Conservation (phyloP, 164 flowering plant species). For the Brasenia schreberi region DNA sequence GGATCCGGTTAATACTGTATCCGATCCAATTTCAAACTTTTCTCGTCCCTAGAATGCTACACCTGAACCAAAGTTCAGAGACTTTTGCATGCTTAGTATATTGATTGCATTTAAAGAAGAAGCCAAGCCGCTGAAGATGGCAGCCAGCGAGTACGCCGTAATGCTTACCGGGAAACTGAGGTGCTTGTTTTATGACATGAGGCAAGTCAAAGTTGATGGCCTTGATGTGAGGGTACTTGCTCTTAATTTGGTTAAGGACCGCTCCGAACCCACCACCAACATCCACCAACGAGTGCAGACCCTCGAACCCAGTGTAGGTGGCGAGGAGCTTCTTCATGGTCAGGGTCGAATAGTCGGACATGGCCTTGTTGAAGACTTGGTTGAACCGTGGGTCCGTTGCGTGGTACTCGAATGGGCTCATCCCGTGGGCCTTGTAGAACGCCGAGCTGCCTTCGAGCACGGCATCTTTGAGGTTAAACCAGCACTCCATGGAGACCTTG, state of each 20-base stretch:
- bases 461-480: slow-evolving; percentile 86
- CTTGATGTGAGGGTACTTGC: slow-evolving; percentile 1
- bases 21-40: too few relatives aligned
- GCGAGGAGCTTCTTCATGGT: slow-evolving; percentile 66
- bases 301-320: slow-evolving; percentile 35
- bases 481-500: slow-evolving; percentile 88
- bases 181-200: slow-evolving; percentile 25
- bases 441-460: slow-evolving; percentile 78
- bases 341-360: slow-evolving; percentile 66
- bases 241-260: neutral
- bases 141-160: too few relatives aligned
- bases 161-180: slow-evolving; percentile 36
- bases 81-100: too few relatives aligned
- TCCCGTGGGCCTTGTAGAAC: slow-evolving; percentile 74
- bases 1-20: too few relatives aligned
- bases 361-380: slow-evolving; percentile 68
- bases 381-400: slow-evolving; percentile 69
- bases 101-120: too few relatives aligned
- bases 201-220: slow-evolving; percentile 4
- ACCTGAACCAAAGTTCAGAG: too few relatives aligned
- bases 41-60: too few relatives aligned
- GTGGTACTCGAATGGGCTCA: slow-evolving; percentile 67
- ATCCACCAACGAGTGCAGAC: slow-evolving; percentile 1
- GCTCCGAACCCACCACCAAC: slow-evolving; percentile 8
- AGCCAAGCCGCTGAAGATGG: too few relatives aligned